Conservation (phyloP, 2,329 filamentous ascomycete species). For the Trichophyton benhamiae region DNA sequence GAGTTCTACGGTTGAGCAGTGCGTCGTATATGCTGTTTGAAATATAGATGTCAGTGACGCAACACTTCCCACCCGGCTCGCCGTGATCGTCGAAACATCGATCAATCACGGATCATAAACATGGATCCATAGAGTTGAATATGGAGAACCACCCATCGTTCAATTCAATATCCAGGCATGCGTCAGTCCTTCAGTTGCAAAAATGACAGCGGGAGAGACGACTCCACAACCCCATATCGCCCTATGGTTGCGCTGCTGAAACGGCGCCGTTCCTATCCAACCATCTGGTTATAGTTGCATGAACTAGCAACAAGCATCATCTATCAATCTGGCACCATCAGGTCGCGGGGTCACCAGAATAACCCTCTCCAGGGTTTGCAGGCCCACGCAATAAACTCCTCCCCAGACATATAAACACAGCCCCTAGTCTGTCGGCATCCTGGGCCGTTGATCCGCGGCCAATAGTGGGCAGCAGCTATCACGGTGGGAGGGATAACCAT, state of each 20-base stretch:
- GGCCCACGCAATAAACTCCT: slow-evolving; percentile 1
- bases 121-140: neutral
- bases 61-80: neutral
- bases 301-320: neutral
- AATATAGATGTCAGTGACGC: neutral
- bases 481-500: neutral
- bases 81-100: neutral
- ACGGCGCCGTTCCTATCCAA: neutral
- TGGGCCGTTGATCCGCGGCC: slow-evolving; percentile 1
- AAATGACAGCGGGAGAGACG: neutral
- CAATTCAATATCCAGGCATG: neutral
- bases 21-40: neutral
- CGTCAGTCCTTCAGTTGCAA: neutral
- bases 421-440: neutral
- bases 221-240: neutral
- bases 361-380: neutral
- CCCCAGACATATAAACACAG: neutral
- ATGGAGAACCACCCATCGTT: neutral
- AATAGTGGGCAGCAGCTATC: neutral
- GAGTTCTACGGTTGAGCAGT: neutral
- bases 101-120: neutral
- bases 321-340: neutral
- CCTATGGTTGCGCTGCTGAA: neutral
- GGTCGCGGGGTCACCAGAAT: neutral
- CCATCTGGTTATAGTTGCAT: neutral